Conservation (phyloP, 116 monocot species). For the Trichopus zeylanicus region DNA sequence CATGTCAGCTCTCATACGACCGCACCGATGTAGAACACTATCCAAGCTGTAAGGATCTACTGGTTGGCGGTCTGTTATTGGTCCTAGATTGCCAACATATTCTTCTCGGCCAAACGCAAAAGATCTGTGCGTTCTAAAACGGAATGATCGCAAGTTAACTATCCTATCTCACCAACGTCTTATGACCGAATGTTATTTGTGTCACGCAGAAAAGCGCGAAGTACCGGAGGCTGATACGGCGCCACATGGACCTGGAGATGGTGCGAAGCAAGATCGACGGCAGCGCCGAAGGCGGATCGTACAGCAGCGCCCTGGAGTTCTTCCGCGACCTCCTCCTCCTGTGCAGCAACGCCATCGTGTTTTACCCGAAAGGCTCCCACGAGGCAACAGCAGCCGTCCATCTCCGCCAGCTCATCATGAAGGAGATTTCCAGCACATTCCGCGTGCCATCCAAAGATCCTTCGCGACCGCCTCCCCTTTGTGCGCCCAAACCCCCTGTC, state of each 20-base stretch:
- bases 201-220: constrained; percentile 18
- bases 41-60: no score
- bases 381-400: constrained; percentile 33
- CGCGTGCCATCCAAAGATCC: neutral
- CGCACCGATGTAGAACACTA: no score
- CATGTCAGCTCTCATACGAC: no score
- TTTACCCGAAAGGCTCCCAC: constrained; percentile 34
- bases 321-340: constrained; percentile 66
- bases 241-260: constrained; percentile 61
- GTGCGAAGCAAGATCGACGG: constrained; percentile 15
- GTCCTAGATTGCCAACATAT: no score
- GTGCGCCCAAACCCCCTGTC: no score
- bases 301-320: constrained; percentile 23
- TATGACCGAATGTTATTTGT: no score
- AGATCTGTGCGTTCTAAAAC: no score
- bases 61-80: no score
- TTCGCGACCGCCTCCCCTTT: no score
- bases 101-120: no score
- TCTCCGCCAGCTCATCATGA: constrained; percentile 26
- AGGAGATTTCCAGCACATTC: constrained; percentile 21
- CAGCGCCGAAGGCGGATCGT: neutral
- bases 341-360: constrained; percentile 55
- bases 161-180: no score
- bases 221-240: constrained; percentile 32
- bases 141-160: no score